A percentile compares a stretch with the other conserved stretches of the same genome.
phyloP scores from a whole-genome alignment of 225 moss, liverwort and hornwort species.

The Straminergon stramineum region DNA sequence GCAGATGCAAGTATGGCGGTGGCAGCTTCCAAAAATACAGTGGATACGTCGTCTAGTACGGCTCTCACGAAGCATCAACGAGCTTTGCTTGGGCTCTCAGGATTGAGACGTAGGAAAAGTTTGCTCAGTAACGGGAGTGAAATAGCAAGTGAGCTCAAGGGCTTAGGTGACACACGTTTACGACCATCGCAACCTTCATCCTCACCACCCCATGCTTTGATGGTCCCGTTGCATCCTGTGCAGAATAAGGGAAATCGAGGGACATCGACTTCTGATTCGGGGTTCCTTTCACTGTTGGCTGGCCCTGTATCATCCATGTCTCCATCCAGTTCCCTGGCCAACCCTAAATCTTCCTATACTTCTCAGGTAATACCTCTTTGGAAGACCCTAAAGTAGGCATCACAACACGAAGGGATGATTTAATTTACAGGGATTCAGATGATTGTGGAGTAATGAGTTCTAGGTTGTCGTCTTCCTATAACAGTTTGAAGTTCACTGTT shows the following conservation, averaged over 20 bases:
- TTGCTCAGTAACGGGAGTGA: conserved; percentile 15
- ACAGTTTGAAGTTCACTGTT: not conserved
- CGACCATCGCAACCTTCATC: conserved; percentile 38
- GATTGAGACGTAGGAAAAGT: conserved; percentile 23
- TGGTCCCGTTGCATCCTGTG: conserved; percentile 73
- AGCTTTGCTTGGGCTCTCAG: conserved; percentile 35
- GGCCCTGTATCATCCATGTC: conserved; percentile 35
- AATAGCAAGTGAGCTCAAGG: conserved; percentile 20
- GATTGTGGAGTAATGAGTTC: not conserved
- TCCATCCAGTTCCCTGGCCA: conserved; percentile 23
- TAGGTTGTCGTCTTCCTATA: not conserved
- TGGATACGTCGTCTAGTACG: conserved; percentile 5
- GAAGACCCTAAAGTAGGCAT: not conserved
- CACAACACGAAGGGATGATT: not conserved
- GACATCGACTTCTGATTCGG: conserved; percentile 23
- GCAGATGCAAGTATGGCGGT: conserved; percentile 48
- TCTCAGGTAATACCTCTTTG: conserved; percentile 28
- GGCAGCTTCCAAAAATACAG: conserved; percentile 18
- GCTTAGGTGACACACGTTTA: conserved; percentile 31
- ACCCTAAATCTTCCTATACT: conserved; percentile 23
- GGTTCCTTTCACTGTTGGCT: conserved; percentile 54
- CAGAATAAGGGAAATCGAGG: conserved; percentile 38
- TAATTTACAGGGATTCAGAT: not conserved
- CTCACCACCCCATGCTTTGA: conserved; percentile 50
- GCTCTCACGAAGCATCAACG: conserved; percentile 58